These are phyloP conservation scores for Myxozyma udenii DNA, from an alignment of 805 yeast genomes.

Conservation along the genomic window DNA sequence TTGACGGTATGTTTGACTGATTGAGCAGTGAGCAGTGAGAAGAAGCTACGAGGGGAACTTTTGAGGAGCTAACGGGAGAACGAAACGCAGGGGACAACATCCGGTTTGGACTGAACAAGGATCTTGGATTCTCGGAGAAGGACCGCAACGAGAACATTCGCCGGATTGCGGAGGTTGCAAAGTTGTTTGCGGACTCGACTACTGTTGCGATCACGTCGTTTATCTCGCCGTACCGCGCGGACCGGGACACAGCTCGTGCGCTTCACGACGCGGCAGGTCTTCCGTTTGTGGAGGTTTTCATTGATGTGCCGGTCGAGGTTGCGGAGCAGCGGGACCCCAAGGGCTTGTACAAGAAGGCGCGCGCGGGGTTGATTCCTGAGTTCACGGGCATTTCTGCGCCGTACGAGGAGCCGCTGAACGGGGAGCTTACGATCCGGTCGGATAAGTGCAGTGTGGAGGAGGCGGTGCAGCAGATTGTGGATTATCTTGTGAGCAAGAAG, in stretches of 20 bases:
- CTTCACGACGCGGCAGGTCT: conserved; percentile 70
- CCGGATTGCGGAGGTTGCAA: conserved; percentile 91
- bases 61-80: no score
- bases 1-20: conserved; percentile 60
- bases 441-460: conserved; percentile 72
- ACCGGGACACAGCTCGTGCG: conserved; percentile 81
- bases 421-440: conserved; percentile 80
- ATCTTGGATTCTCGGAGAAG: conserved; percentile 84
- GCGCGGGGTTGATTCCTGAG: conserved; percentile 90
- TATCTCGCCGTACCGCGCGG: conserved; percentile 84
- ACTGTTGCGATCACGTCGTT: conserved; percentile 83
- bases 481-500: conserved; percentile 47
- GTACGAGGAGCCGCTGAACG: conserved; percentile 82
- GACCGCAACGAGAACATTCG: conserved; percentile 95
- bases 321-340: conserved; percentile 98
- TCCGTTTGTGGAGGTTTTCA: conserved; percentile 86
- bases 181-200: conserved; percentile 90
- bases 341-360: conserved; percentile 93
- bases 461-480: conserved; percentile 67
- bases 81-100: conserved; percentile 59
- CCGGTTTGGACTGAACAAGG: conserved; percentile 92
- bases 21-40: background rate
- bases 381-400: conserved; percentile 97
- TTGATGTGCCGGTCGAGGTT: conserved; percentile 88
- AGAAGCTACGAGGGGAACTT: no score